Conservation (phyloP, 371 early-diverging fungal genomes). For the Actinomortierella ambigua region DNA sequence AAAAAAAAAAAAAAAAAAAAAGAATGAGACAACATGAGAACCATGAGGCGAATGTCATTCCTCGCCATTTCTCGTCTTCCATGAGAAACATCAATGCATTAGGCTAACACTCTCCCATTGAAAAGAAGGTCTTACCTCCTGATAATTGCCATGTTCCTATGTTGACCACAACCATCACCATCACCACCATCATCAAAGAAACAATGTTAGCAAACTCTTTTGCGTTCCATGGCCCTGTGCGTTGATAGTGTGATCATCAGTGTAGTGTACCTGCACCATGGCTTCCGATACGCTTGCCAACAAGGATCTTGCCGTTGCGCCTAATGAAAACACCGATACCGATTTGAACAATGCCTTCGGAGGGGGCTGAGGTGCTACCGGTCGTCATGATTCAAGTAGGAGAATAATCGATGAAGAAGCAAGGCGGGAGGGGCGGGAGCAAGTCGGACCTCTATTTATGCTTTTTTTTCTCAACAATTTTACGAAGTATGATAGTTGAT, state of each 20-base stretch:
- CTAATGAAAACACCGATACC: slow-evolving; percentile 45
- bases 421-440: too few relatives aligned
- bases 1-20: not conserved
- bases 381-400: slow-evolving; percentile 11
- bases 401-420: too few relatives aligned
- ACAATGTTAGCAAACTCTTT: too few relatives aligned
- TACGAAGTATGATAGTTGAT: too few relatives aligned
- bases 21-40: not conserved
- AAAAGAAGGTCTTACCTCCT: slow-evolving; percentile 58
- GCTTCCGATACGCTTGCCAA: slow-evolving; percentile 64
- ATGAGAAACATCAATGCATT: not conserved
- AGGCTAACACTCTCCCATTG: too few relatives aligned
- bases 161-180: not conserved
- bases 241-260: too few relatives aligned
- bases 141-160: slow-evolving; percentile 62
- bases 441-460: too few relatives aligned
- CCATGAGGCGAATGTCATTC: not conserved
- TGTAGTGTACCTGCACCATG: slow-evolving; percentile 65
- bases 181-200: too few relatives aligned
- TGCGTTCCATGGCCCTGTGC: too few relatives aligned
- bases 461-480: too few relatives aligned
- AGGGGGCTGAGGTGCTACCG: slow-evolving; percentile 2
- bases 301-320: slow-evolving; percentile 41
- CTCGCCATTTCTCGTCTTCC: not conserved
- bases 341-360: slow-evolving; percentile 18